Percentiles rank a stretch among this genome's conserved stretches.
Evolutionary conservation across 768 basidiomycete genomes (phyloP).

Genomic region (Gautieria morchelliformis): DNA sequence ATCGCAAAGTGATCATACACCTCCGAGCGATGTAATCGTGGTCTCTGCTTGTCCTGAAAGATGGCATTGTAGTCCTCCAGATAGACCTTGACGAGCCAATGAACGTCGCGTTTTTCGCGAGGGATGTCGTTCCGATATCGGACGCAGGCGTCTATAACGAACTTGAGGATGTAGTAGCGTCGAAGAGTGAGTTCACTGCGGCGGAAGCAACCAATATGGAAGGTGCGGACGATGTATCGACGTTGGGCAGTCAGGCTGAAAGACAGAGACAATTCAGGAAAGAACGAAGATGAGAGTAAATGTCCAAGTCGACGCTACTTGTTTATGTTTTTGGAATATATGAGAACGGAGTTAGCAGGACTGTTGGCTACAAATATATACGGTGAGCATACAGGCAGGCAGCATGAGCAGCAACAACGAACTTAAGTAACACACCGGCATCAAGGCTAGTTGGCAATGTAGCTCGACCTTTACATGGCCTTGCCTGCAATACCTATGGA

Average conservation of each 20-base stretch:
- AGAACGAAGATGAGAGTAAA: neutral
- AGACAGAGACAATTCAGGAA: neutral
- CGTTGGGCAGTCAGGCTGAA: neutral
- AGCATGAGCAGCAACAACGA: neutral
- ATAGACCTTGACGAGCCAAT: constrained; percentile 5
- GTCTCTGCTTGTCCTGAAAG: neutral
- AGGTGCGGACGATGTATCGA: neutral
- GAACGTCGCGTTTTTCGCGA: neutral
- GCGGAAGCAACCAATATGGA: constrained; percentile 4
- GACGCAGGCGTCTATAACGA: neutral
- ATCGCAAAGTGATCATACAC: constrained; percentile 5
- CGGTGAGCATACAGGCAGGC: neutral
- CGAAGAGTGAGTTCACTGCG: constrained; percentile 3
- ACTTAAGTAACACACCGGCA: constrained; percentile 8
- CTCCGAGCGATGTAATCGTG: constrained; percentile 1
- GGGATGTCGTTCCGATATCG: neutral
- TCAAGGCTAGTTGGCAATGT: neutral
- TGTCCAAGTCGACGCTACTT: neutral
- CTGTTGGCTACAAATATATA: neutral
- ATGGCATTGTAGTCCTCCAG: neutral
- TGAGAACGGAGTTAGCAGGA: neutral
- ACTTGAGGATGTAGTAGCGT: neutral
- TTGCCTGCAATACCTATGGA: neutral
- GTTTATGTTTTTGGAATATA: constrained; percentile 4
- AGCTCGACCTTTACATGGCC: neutral